Evolutionary conservation across 805 yeast species (phyloP).

Genomic region (Saccharomycopsis sp.): DNA sequence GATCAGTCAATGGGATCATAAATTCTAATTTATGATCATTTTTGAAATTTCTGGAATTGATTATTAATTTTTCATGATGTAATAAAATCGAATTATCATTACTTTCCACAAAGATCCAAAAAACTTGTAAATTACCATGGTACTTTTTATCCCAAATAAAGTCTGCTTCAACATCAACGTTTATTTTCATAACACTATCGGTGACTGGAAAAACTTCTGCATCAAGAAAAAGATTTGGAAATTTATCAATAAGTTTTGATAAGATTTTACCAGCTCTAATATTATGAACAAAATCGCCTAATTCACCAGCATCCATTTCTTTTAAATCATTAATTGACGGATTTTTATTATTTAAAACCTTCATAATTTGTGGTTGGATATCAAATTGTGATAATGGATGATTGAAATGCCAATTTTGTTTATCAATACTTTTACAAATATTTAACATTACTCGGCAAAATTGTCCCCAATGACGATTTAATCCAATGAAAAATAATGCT

Average conservation of each 20-base stretch:
- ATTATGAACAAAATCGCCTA: slow-evolving; percentile 88
- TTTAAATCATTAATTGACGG: slow-evolving; percentile 64
- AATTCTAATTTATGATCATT: slow-evolving; percentile 69
- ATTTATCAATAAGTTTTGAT: slow-evolving; percentile 49
- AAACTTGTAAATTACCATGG: slow-evolving; percentile 79
- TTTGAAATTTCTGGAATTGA: slow-evolving; percentile 46
- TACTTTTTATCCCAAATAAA: slow-evolving; percentile 75
- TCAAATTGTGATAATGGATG: slow-evolving; percentile 89
- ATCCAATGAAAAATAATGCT: slow-evolving; percentile 77
- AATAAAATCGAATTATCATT: slow-evolving; percentile 53
- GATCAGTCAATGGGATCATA: slow-evolving; percentile 84
- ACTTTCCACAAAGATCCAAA: slow-evolving; percentile 89
- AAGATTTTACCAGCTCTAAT: slow-evolving; percentile 57
- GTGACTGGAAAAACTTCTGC: slow-evolving; percentile 88
- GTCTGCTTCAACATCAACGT: slow-evolving; percentile 58
- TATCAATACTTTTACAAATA: slow-evolving; percentile 79
- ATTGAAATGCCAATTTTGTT: slow-evolving; percentile 76
- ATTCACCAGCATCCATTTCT: slow-evolving; percentile 61
- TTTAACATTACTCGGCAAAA: slow-evolving; percentile 66
- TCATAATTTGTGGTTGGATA: slow-evolving; percentile 53
- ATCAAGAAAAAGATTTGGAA: slow-evolving; percentile 67
- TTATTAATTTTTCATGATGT: slow-evolving; percentile 72
- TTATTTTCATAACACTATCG: slow-evolving; percentile 72
- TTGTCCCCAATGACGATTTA: slow-evolving; percentile 86
- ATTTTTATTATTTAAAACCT: slow-evolving; percentile 50